A percentile compares a stretch with the other conserved stretches of the same genome.
Evolutionary conservation across 2,329 filamentous ascomycete species (phyloP).

Genomic region (Calonectria leucothoes): DNA sequence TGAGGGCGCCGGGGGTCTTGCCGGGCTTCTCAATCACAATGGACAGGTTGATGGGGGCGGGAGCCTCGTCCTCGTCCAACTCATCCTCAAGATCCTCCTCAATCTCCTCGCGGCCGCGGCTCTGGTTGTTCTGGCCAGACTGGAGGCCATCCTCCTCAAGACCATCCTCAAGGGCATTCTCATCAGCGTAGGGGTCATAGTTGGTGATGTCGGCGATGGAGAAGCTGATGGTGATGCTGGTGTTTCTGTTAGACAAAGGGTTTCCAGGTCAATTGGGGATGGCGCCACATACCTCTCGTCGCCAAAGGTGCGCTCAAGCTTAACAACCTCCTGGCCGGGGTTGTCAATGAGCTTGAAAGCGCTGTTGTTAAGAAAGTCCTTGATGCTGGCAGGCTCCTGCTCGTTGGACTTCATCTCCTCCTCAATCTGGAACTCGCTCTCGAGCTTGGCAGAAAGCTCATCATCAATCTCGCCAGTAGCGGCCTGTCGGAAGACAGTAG

Average conservation of each 20-base stretch:
- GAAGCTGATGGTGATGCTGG: constrained; percentile 58
- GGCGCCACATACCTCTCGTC: constrained; percentile 80
- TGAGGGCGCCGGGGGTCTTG: constrained; percentile 78
- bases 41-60: constrained; percentile 85
- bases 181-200: constrained; percentile 53
- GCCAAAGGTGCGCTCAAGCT: constrained; percentile 83
- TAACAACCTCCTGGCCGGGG: constrained; percentile 87
- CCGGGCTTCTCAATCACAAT: constrained; percentile 89
- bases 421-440: constrained; percentile 87
- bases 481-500: constrained; percentile 54
- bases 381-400: constrained; percentile 79
- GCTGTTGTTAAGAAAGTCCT: constrained; percentile 89
- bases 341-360: constrained; percentile 86
- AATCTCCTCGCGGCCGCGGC: constrained; percentile 64
- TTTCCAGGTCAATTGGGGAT: constrained; percentile 3
- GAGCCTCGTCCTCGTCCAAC: constrained; percentile 64
- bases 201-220: constrained; percentile 55
- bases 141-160: constrained; percentile 56
- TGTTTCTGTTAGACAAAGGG: constrained; percentile 19
- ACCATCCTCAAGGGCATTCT: constrained; percentile 53
- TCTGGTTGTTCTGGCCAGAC: constrained; percentile 66
- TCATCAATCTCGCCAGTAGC: constrained; percentile 70
- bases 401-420: constrained; percentile 80
- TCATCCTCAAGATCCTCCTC: constrained; percentile 59
- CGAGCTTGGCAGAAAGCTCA: constrained; percentile 88